Conservation (phyloP, 2,329 filamentous ascomycete species). For the Fusarium begoniae region DNA sequence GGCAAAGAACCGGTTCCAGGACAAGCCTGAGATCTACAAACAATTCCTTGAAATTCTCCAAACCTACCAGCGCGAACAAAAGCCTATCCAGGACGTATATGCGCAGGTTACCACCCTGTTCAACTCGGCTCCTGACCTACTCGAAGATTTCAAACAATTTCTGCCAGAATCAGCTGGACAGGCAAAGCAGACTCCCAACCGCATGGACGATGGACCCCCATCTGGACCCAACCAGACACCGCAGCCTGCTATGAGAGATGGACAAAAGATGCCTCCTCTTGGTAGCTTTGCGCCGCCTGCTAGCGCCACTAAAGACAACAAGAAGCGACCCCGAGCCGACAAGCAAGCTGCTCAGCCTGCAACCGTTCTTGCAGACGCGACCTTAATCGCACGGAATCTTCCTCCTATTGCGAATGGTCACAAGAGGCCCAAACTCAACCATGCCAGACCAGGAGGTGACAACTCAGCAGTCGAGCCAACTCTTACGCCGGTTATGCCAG, state of each 20-base stretch:
- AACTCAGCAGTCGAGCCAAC: slow-evolving; percentile 81
- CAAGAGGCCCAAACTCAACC: slow-evolving; percentile 79
- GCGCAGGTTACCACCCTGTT: slow-evolving; percentile 95
- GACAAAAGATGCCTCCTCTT: slow-evolving; percentile 88
- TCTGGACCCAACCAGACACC: slow-evolving; percentile 63
- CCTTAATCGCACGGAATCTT: slow-evolving; percentile 48
- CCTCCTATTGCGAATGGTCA: slow-evolving; percentile 50
- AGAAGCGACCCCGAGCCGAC: slow-evolving; percentile 79
- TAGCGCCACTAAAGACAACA: slow-evolving; percentile 87
- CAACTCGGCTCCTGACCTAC: slow-evolving; percentile 88
- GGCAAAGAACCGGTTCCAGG: slow-evolving; percentile 89
- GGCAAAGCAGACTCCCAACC: slow-evolving; percentile 61
- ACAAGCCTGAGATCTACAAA: slow-evolving; percentile 98
- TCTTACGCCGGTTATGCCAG: slow-evolving; percentile 85
- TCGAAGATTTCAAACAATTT: slow-evolving; percentile 99
- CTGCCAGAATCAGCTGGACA: slow-evolving; percentile 81
- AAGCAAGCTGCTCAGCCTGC: slow-evolving; percentile 61
- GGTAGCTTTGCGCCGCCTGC: slow-evolving; percentile 89
- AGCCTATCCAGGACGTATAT: slow-evolving; percentile 98
- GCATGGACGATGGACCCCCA: slow-evolving; percentile 64
- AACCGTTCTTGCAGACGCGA: slow-evolving; percentile 55
- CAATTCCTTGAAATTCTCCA: slow-evolving; percentile 98
- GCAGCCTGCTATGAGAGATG: slow-evolving; percentile 63
- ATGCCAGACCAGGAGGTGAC: slow-evolving; percentile 69
- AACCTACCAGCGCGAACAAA: slow-evolving; percentile 97